Conservation (phyloP, 306 rosid genomes). For the Malus sylvestris region DNA sequence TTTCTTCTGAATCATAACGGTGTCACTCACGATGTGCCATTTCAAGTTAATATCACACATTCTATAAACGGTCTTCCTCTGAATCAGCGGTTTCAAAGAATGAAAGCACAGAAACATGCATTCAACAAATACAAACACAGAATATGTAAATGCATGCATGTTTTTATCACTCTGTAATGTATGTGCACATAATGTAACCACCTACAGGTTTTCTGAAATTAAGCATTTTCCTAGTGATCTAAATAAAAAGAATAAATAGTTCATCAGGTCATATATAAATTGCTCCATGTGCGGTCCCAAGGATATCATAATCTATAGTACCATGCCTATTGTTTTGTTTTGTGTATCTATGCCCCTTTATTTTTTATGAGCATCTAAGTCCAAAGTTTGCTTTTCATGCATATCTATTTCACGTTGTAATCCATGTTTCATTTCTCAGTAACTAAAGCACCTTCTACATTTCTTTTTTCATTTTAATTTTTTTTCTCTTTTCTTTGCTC, state of each 20-base stretch:
- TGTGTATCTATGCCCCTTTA: neutral
- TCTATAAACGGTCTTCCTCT: neutral
- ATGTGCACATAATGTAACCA: neutral
- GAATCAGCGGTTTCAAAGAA: neutral
- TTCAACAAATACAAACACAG: neutral
- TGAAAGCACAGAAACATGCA: neutral
- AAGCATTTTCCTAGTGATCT: no score
- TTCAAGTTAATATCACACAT: neutral
- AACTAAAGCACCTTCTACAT: slow-evolving; percentile 12
- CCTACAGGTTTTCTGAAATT: no score
- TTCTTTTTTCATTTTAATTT: neutral
- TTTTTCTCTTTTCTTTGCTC: slow-evolving; percentile 8
- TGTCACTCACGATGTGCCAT: neutral
- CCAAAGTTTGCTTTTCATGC: neutral
- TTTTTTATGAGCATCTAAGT: neutral
- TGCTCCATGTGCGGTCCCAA: neutral
- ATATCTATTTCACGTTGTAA: slow-evolving; percentile 6
- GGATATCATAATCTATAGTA: neutral
- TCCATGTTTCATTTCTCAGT: slow-evolving; percentile 14
- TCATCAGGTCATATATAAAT: neutral
- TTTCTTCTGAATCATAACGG: neutral
- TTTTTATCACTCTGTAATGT: neutral
- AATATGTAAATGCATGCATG: neutral
- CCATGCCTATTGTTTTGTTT: neutral
- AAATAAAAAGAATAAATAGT: no score